Percentiles rank a stretch among this genome's conserved stretches.
These are phyloP conservation scores for Triticum timopheevii DNA, from an alignment of 176 grass and related monocot genomes.

Conservation along the genomic window DNA sequence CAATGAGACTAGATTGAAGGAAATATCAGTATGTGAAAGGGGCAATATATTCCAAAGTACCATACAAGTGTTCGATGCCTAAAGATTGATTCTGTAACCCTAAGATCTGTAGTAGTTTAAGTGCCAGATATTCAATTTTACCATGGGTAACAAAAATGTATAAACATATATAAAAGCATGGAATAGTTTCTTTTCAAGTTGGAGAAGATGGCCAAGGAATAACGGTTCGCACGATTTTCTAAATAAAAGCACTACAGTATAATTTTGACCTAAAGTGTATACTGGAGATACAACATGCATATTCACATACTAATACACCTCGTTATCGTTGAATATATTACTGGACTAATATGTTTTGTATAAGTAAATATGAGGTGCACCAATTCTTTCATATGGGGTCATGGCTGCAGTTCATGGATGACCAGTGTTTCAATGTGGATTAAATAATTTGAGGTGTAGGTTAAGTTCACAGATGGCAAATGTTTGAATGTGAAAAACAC, in stretches of 20 bases:
- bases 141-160: background rate
- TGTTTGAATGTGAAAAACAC: background rate
- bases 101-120: background rate
- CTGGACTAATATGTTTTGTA: background rate
- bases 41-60: background rate
- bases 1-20: background rate
- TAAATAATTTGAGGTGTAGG: background rate
- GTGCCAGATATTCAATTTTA: slow-evolving; percentile 3
- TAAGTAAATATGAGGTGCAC: background rate
- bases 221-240: background rate
- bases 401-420: background rate
- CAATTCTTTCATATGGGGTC: background rate
- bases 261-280: slow-evolving; percentile 7
- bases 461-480: background rate
- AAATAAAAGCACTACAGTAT: background rate
- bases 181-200: background rate
- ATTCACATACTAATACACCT: background rate
- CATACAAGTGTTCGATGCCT: background rate
- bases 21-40: background rate
- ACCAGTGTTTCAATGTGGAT: background rate
- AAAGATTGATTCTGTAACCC: background rate
- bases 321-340: background rate
- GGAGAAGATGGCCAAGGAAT: background rate
- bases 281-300: background rate
- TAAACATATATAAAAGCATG: background rate